Evolutionary conservation across 1,284 basidiomycete genomes (phyloP), one percentile per base, ranked within the genome.

Genomic region (Ustilago xerochloae): DNA sequence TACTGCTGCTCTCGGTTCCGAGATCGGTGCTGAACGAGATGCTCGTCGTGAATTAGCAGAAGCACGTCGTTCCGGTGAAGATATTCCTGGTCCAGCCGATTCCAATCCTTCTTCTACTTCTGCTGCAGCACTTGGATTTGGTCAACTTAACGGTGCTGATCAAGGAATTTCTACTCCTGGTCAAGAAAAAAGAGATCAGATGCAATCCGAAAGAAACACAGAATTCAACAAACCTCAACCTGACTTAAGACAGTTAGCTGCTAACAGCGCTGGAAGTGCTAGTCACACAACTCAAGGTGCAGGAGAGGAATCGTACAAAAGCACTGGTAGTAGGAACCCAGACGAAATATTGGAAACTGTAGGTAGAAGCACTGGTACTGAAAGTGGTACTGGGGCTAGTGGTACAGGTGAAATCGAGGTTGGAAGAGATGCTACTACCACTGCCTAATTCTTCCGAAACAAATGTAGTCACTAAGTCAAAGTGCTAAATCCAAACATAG

Each of bases 121-220:
- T 0, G 53, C 60, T 2, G 58, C 58, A 32, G 22, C 13, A 3
- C 60, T 70, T 8, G 66, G 60, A 0, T 65, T 68, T 39, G 74
- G 74, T 7, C 58, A 64, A 56, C 64, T 63, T 43, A 77, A 69
- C 56, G 70, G 74, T 12, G 63, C 67, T 29, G 70, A 77, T 12
- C 68, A 69, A 36, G 70, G 69, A 18, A 48, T 69, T 24, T 47
- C 56, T 16, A 68, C 69, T 2, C 71, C 71, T 1, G 61, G 64
- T n/a, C 24, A 45, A 15, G 70, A 74, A 20, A 62, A 63, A 35
- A 30, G 74, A 24, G 57, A 63, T n/a, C 18, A 57, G 28, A 61
- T 77, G 59, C 74, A 77, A 32, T 0, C 16, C 18, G 39, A 46
- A 26, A 50, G 70, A 18, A 77, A 69, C 55, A 3, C 26, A 0